phyloP scores from a whole-genome alignment of 1,284 basidiomycete genomes.

The Lignosus rhinocerotis region DNA sequence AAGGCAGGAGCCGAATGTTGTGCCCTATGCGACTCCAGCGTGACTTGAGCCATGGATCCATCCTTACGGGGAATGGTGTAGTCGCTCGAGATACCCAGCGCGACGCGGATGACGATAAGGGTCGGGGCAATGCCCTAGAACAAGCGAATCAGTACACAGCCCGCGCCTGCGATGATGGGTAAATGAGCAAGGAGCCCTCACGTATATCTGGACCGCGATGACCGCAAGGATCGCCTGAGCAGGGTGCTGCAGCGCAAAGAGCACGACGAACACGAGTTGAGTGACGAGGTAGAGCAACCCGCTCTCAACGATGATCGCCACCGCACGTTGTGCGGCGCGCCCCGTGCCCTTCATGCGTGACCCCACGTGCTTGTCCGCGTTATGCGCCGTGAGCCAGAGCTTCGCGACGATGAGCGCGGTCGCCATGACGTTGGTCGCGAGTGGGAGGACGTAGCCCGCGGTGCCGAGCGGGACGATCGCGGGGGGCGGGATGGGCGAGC shows the following conservation, averaged over 20 bases:
- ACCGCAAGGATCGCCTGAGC: constrained; percentile 38
- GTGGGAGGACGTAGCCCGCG: constrained; percentile 36
- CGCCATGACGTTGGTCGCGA: constrained; percentile 39
- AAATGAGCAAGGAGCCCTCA: constrained; percentile 15
- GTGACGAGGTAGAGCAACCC: constrained; percentile 40
- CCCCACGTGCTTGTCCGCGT: neutral
- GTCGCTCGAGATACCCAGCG: constrained; percentile 15
- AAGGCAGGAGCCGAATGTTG: neutral
- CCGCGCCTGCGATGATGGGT: neutral
- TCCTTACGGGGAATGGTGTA: neutral
- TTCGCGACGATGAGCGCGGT: constrained; percentile 40
- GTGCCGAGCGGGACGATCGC: constrained; percentile 17
- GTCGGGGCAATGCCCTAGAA: constrained; percentile 21
- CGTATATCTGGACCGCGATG: constrained; percentile 42
- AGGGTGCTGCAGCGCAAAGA: constrained; percentile 35
- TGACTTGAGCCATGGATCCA: neutral
- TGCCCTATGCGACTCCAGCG: neutral
- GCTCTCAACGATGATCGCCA: constrained; percentile 40
- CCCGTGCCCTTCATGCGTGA: neutral
- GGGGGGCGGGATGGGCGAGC: neutral
- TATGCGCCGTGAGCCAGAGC: constrained; percentile 32
- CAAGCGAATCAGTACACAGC: neutral
- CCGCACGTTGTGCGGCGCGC: constrained; percentile 23
- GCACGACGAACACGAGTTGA: constrained; percentile 41
- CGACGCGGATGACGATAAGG: constrained; percentile 22